phyloP scores from a whole-genome alignment of 192 early-diverging fungal species.

The Coemansia sp. region DNA sequence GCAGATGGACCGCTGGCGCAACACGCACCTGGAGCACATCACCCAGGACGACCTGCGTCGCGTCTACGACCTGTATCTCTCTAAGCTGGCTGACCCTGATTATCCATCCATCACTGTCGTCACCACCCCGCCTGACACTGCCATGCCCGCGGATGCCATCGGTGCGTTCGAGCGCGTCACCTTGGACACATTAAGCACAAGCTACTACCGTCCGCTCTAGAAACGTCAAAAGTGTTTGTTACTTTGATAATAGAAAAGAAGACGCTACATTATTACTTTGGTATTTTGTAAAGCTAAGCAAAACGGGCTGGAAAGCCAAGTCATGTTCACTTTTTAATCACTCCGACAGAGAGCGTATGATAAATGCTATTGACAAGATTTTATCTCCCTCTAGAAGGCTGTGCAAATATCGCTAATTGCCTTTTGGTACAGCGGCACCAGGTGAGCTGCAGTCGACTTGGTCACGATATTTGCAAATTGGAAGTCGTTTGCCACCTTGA shows the following conservation, averaged over 20 bases:
- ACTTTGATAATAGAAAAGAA: no score
- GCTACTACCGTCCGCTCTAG: not conserved
- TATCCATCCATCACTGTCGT: conserved; percentile 21
- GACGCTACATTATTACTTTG: no score
- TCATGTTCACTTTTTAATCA: no score
- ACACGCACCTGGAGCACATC: conserved; percentile 22
- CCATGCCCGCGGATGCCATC: conserved; percentile 19
- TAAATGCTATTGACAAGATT: no score
- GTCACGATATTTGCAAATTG: conserved; percentile 38
- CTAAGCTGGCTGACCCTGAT: conserved; percentile 19
- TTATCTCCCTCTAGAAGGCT: conserved; percentile 17
- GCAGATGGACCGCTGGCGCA: conserved; percentile 23
- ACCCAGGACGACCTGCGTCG: conserved; percentile 28
- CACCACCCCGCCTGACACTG: conserved; percentile 26
- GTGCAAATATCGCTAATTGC: conserved; percentile 51
- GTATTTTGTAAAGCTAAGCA: not conserved
- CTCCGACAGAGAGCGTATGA: not conserved
- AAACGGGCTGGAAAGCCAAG: not conserved
- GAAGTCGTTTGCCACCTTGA: conserved; percentile 56
- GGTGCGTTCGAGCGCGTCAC: conserved; percentile 22
- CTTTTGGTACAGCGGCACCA: conserved; percentile 46
- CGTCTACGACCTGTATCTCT: conserved; percentile 29
- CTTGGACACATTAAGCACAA: conserved; percentile 12
- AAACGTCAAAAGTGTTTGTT: no score
- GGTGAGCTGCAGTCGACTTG: conserved; percentile 34